Base-by-base conservation (phyloP, 177 flowering plant genomes). In the Tripterygium wilfordii region DNA sequence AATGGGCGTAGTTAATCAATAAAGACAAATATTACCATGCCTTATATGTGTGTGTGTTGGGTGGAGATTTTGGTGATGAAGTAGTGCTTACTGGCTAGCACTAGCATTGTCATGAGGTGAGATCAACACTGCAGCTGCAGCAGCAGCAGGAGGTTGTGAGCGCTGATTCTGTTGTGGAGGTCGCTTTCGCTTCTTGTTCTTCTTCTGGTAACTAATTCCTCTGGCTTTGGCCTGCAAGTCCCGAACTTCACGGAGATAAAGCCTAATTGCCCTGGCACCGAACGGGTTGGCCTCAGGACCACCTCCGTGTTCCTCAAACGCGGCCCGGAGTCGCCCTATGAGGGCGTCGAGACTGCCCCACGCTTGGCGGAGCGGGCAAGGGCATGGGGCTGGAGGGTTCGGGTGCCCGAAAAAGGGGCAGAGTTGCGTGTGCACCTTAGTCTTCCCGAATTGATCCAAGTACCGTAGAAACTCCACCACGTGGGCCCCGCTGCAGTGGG, bases 281-380 rank as follows among this genome's bases (percentile, higher is more conserved):
- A 65, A 65, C 0, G 70, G 70, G 48, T 65, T 65, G 0, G 61
- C 42, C 13, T 65, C 70, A 4, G 65, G 70, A 24, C 53, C 42
- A 4, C 70, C 70, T 6, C 70, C 70, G 53, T 65, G 45, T 25
- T 65, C 70, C 33, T 65, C 70, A 36, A 45, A 65, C 26, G 70
- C 70, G 0, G 70, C 70, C 0, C 69, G 57, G 33, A 65, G 64
- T n/a, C 69, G 64, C 25, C 69, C 69, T 41, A 65, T 59, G 43
- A 65, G 69, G 9, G 69, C 69, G 38, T 65, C 69, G 24, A 65
- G 69, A 45, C 69, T 65, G 9, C 69, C 69, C 70, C 70, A 65
- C 22, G 70, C 70, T 21, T 65, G 70, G 9, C 65, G 65, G 23
- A 65, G 62, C 0, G 70, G 70, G 55, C 70, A 65, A 0, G 70